Evolutionary conservation across 768 basidiomycete species (phyloP).

Genomic region (Trametopsis cervina): DNA sequence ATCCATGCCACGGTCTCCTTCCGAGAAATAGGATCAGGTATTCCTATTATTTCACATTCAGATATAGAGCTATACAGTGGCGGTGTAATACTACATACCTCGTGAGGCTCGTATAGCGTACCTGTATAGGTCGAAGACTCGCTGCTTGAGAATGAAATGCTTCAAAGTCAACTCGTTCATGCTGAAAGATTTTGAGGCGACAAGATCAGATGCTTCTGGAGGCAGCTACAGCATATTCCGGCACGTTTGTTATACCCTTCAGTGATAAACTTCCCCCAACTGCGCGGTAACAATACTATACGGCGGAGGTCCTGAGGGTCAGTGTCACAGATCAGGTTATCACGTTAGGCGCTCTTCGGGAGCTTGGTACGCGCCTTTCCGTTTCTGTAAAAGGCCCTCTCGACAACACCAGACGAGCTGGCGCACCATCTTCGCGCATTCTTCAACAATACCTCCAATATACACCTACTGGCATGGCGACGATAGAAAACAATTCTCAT

Average conservation of each 20-base stretch:
- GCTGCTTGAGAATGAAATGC: slow-evolving; percentile 67
- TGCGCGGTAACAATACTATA: too few species aligned
- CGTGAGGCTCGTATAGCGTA: slow-evolving; percentile 60
- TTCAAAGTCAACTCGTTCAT: slow-evolving; percentile 40
- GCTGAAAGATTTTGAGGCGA: too few species aligned
- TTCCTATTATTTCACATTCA: slow-evolving; percentile 34
- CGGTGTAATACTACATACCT: too few species aligned
- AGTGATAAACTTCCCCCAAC: too few species aligned
- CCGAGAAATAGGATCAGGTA: slow-evolving; percentile 54
- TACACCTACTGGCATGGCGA: slow-evolving; percentile 26
- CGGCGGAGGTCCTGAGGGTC: too few species aligned
- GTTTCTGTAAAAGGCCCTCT: background rate
- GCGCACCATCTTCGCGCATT: slow-evolving; percentile 7
- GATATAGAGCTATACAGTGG: slow-evolving; percentile 4
- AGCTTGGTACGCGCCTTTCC: background rate
- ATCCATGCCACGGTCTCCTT: slow-evolving; percentile 68
- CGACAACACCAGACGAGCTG: slow-evolving; percentile 6
- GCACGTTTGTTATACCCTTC: too few species aligned
- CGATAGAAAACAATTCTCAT: slow-evolving; percentile 17
- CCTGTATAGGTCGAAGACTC: slow-evolving; percentile 58
- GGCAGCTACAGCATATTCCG: too few species aligned
- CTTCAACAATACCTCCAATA: background rate
- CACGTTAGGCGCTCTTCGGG: background rate
- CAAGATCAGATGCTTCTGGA: too few species aligned
- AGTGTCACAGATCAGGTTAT: too few species aligned